Evolutionary conservation across 768 basidiomycete genomes (phyloP), one percentile per base, ranked within the genome.

Genomic region (Boletus edulis): DNA sequence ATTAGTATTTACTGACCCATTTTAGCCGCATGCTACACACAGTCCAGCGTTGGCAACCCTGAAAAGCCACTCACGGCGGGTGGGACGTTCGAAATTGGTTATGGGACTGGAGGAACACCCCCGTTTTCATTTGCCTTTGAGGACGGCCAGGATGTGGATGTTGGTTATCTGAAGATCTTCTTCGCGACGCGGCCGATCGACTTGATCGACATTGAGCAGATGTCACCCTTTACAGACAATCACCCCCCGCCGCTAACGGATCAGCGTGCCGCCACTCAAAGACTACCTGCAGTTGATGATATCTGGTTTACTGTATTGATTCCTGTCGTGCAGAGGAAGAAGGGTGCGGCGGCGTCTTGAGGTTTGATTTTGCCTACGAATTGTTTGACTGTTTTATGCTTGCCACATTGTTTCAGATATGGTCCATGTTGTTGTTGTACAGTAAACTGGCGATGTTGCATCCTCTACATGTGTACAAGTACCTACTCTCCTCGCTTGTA

Each of bases 81-180:
- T 2, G 52, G 46, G 43, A 48, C 34, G 7, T 49, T 74, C 22
- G 61, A 71, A 3, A 68, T 80, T 11, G 79, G 79, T 5, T 77
- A 77, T 54, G 77, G 77, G 1, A 62, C 72, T 11, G 72, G 68
- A 27, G 74, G 73, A 38, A 59, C 58, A 11, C 20, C 58, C 0
- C 74, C 76, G 10, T 70, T 67, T 66, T 41, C 57, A 14, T 78
- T 74, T 51, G 34, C 51, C 29, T 54, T 79, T 12, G 60, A 62
- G 8, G 52, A 67, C 1, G 70, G 63, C 3, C 64, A 75, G 39
- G 55, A 61, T 3, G 51, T 68, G 27, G 77, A 79, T 46, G 63
- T 80, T 4, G 75, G 76, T 2, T 77, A 75, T 46, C 69, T 80
- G 49, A 78, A 76, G 54, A 57, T 79, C 13, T 81, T 75, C 57